These are phyloP conservation scores for Scopulariopsis brevicaulis DNA, from an alignment of 2,329 filamentous ascomycete species.

Conservation along the genomic window DNA sequence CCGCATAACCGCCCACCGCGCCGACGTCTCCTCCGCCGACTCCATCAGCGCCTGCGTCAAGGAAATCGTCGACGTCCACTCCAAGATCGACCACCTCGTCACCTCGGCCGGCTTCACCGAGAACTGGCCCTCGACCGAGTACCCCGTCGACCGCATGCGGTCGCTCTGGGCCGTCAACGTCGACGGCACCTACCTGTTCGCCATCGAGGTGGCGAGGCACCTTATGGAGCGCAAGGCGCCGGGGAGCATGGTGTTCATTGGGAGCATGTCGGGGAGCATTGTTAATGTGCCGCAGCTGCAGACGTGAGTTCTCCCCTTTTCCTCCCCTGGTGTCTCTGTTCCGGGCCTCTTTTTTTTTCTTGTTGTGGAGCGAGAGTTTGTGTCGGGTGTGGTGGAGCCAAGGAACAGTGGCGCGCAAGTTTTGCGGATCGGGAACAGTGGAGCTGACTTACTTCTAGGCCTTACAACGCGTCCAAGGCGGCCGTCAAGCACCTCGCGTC, in stretches of 20 bases:
- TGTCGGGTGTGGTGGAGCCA: not conserved
- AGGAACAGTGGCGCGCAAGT: not conserved
- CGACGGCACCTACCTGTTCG: constrained; percentile 67
- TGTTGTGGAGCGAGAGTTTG: constrained; percentile 1
- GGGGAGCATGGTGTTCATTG: constrained; percentile 65
- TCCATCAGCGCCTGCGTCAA: constrained; percentile 1
- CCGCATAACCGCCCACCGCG: constrained; percentile 80
- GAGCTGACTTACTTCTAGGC: constrained; percentile 21
- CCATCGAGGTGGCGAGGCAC: constrained; percentile 57
- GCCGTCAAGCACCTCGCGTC: constrained; percentile 69
- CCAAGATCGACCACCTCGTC: constrained; percentile 81
- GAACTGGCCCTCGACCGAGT: constrained; percentile 85
- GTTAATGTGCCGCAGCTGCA: constrained; percentile 84
- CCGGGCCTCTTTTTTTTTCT: not conserved
- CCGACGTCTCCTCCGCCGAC: constrained; percentile 6
- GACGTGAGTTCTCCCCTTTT: constrained; percentile 17
- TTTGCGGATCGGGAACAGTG: not conserved
- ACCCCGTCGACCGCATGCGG: constrained; percentile 78
- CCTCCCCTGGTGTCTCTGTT: not conserved
- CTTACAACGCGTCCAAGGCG: constrained; percentile 82
- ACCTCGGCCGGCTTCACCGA: constrained; percentile 96
- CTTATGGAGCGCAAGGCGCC: constrained; percentile 63
- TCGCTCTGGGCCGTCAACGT: constrained; percentile 73
- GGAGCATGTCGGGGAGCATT: constrained; percentile 72
- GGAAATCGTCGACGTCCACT: constrained; percentile 46